Percentiles rank a stretch among this genome's conserved stretches.
These are phyloP conservation scores for Neohortaea acidophila DNA, from an alignment of 495 filamentous ascomycete species.

Conservation along the genomic window DNA sequence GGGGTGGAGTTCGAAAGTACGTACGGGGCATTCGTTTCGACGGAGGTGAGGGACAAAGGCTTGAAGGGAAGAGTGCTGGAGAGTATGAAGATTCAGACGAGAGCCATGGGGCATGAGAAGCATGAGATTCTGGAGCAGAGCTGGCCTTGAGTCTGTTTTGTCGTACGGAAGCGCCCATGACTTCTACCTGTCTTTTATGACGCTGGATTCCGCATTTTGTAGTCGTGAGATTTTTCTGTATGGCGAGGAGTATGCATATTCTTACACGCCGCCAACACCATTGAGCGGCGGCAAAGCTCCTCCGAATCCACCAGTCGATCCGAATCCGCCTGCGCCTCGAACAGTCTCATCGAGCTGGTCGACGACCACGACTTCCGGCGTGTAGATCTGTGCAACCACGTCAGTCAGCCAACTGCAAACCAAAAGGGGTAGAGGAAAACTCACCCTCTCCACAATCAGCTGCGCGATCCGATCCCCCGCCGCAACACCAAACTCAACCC, in stretches of 20 bases:
- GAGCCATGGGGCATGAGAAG: constrained; percentile 37
- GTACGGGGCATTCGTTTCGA: constrained; percentile 47
- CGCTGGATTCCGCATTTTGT: no score
- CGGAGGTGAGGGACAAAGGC: constrained; percentile 40
- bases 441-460: constrained; percentile 69
- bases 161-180: no score
- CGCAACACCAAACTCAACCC: constrained; percentile 65
- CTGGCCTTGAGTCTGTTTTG: constrained; percentile 5
- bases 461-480: constrained; percentile 85
- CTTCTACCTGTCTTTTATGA: no score
- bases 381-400: constrained; percentile 47
- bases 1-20: constrained; percentile 46
- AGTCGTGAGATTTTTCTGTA: no score
- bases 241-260: no score
- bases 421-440: neutral
- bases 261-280: no score
- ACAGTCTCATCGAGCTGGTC: constrained; percentile 80
- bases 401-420: constrained; percentile 6
- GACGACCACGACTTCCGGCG: constrained; percentile 77
- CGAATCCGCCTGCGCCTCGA: constrained; percentile 81
- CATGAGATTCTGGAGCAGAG: constrained; percentile 32
- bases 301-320: constrained; percentile 61
- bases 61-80: constrained; percentile 52
- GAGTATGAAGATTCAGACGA: constrained; percentile 59
- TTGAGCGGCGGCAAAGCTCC: constrained; percentile 10